phyloP scores from a whole-genome alignment of 2,329 filamentous ascomycete genomes.

The Colletotrichum musae region DNA sequence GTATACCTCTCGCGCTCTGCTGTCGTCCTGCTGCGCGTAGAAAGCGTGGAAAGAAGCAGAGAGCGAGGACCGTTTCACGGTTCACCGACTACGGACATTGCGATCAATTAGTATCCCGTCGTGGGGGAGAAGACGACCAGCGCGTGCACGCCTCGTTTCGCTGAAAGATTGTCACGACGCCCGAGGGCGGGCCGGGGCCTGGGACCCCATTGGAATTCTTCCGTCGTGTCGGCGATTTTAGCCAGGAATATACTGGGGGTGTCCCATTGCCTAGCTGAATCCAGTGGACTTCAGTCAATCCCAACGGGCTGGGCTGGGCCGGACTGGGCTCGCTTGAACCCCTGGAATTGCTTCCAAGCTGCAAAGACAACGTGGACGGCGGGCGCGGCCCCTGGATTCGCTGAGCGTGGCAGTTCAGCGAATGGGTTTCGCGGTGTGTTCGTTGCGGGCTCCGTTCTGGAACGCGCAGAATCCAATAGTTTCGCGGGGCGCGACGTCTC shows the following conservation, averaged over 20 bases:
- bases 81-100: constrained; percentile 17
- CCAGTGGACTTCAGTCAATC: constrained; percentile 2
- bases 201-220: constrained; percentile 30
- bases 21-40: background rate
- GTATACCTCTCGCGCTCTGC: background rate
- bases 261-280: constrained; percentile 1
- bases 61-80: too few relatives aligned
- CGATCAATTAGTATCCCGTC: constrained; percentile 24
- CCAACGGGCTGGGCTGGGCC: constrained; percentile 7
- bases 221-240: constrained; percentile 39
- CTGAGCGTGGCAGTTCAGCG: too few relatives aligned
- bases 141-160: constrained; percentile 2
- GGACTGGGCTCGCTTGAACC: constrained; percentile 6
- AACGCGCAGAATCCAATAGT: constrained; percentile 20
- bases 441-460: constrained; percentile 3
- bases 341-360: constrained; percentile 18
- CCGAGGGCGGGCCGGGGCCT: constrained; percentile 30
- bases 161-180: constrained; percentile 38
- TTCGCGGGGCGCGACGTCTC: background rate
- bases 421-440: background rate
- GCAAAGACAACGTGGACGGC: constrained; percentile 26
- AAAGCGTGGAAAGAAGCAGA: too few relatives aligned
- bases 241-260: constrained; percentile 13
- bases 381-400: background rate
- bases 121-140: background rate